Conservation (phyloP, 106 monocot species). For the Dendrobium chrysotoxum region DNA sequence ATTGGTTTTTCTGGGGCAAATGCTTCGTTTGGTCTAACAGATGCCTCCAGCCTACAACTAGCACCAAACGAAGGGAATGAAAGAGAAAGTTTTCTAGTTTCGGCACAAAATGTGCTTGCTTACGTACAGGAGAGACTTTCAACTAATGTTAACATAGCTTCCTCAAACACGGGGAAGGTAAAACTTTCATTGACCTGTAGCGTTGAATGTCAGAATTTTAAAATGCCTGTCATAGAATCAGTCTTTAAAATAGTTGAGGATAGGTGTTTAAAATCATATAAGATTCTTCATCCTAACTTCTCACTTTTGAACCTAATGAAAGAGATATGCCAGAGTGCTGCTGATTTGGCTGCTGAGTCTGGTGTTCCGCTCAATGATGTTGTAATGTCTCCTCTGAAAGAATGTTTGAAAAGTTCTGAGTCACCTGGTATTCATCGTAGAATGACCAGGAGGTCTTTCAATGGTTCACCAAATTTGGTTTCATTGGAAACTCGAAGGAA, state of each 20-base stretch:
- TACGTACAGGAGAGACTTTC: constrained; percentile 2
- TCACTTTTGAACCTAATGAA: constrained; percentile 43
- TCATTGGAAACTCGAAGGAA: background rate
- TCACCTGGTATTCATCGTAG: background rate
- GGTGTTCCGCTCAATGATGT: constrained; percentile 13
- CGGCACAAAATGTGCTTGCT: constrained; percentile 12
- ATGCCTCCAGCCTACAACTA: background rate
- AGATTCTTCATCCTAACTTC: constrained; percentile 29
- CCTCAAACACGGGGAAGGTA: constrained; percentile 37
- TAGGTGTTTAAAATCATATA: constrained; percentile 37
- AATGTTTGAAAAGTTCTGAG: background rate
- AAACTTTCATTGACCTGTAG: constrained; percentile 38
- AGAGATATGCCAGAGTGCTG: constrained; percentile 34
- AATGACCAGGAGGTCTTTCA: background rate
- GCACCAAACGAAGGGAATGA: background rate
- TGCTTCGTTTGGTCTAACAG: background rate
- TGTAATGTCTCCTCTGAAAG: constrained; percentile 15
- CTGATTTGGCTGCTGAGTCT: constrained; percentile 27
- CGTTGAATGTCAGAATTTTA: constrained; percentile 15
- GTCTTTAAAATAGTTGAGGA: constrained; percentile 36
- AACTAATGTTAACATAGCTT: constrained; percentile 36
- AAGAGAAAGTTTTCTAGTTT: background rate
- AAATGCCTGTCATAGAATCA: constrained; percentile 24
- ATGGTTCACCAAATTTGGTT: constrained; percentile 5
- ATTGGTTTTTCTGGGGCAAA: background rate